Evolutionary conservation across 2,329 filamentous ascomycete genomes (phyloP), one percentile per base, ranked within the genome.

Genomic region (Trichoderma arundinaceum): DNA sequence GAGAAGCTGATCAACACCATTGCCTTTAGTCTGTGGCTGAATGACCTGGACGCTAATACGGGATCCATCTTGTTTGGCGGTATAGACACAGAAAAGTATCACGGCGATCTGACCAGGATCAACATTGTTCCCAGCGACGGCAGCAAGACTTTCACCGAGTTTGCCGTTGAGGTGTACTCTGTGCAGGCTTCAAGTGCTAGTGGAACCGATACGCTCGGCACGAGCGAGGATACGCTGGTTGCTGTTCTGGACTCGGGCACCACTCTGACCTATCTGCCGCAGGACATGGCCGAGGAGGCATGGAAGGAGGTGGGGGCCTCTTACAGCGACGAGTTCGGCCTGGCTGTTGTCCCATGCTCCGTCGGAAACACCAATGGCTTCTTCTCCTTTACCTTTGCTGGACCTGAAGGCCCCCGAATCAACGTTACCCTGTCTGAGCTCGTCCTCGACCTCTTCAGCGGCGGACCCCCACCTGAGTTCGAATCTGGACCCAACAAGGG

Each of bases 41-140:
- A 87, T 69, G 84, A 87, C 62, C 74, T 85, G 9, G 81, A 81
- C 66, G 77, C 90, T 0, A 88, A 83, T 67, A 88, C 84, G 1
- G 92, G 92, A 41, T 89, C 81, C 70, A 89, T 94, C 67, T 80
- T 94, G 1, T 95, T 94, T 70, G 92, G 92, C 44, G 92, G 90
- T n/a, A 87, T 94, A 66, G 91, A 94, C 74, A 91, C 86, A 0
- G 85, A 83, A 66, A 94, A 94, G 74, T 95, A 88, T 77, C 74
- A 81, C 0, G 91, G 90, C 54, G 76, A 84, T 2, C 81, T 94
- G 38, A 81, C 83, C 52, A 85, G 82, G 6, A 80, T 93, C 33
- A 81, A 88, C 15, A 81, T 92, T 67, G 79, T 77, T 4, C 62
- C 69, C 13, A 64, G 87, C 70, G 74, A 81, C 61, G 73, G 77